A percentile compares a stretch with the other conserved stretches of the same genome.
phyloP scores from a whole-genome alignment of 257 asterid genomes.

The Solanum corneliomulleri region DNA sequence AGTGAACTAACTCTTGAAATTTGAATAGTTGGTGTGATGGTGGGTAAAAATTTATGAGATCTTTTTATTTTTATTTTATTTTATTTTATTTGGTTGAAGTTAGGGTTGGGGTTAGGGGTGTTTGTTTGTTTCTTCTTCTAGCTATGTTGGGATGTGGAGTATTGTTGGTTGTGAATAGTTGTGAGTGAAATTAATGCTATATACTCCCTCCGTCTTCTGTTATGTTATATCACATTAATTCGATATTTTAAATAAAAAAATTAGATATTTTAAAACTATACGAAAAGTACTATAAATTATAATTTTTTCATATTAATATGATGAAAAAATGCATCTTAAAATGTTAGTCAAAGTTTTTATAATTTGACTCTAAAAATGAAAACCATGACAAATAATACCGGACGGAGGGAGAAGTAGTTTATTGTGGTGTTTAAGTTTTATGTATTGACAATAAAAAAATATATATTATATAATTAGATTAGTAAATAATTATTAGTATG shows the following conservation, averaged over 20 bases:
- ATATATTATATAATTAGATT: background rate
- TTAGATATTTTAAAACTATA: no score
- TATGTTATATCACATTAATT: accelerated
- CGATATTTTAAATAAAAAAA: no score
- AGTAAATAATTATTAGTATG: background rate
- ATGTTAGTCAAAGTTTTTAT: no score
- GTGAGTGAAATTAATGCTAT: background rate
- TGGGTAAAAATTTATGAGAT: background rate
- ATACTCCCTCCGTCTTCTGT: no score
- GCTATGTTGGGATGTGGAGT: conserved; percentile 1
- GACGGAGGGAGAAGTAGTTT: background rate
- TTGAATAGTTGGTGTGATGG: background rate
- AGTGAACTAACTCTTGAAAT: conserved; percentile 6
- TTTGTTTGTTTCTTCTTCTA: background rate
- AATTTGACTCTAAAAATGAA: no score
- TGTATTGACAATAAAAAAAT: background rate
- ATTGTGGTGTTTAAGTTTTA: background rate
- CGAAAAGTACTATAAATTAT: no score
- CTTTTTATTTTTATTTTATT: background rate
- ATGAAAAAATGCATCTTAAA: no score
- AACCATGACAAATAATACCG: no score
- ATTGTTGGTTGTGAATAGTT: background rate
- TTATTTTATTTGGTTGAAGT: background rate
- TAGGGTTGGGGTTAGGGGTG: background rate
- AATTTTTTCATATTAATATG: no score